Conservation (phyloP, 495 filamentous ascomycete species). For the Trichoderma gamsii region DNA sequence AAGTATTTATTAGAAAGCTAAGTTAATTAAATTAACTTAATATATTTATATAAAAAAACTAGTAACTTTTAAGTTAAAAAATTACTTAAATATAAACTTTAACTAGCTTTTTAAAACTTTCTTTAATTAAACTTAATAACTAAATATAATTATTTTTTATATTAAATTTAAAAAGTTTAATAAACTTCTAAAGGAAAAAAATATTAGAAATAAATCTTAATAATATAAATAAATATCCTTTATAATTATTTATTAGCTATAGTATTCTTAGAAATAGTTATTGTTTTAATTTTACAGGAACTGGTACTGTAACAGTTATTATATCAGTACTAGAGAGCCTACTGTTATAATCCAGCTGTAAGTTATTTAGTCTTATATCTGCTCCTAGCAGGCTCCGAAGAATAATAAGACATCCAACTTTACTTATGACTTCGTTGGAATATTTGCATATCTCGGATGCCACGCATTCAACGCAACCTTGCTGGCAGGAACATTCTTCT, state of each 20-base stretch:
- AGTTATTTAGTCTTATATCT: constrained; percentile 66
- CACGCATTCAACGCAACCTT: constrained; percentile 84
- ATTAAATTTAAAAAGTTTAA: too few relatives aligned
- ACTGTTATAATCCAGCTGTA: constrained; percentile 77
- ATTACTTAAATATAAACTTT: too few relatives aligned
- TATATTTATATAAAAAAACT: too few relatives aligned
- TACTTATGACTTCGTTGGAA: constrained; percentile 87
- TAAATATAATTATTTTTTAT: too few relatives aligned
- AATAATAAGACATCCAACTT: constrained; percentile 77
- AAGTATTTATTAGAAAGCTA: too few relatives aligned
- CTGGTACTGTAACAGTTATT: constrained; percentile 63
- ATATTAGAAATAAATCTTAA: too few relatives aligned
- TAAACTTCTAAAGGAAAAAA: too few relatives aligned
- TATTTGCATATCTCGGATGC: constrained; percentile 81
- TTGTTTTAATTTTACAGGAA: constrained; percentile 29
- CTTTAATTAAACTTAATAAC: too few relatives aligned
- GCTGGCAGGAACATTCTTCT: constrained; percentile 58
- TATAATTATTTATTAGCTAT: neutral
- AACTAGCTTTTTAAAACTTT: too few relatives aligned
- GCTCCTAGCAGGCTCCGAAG: constrained; percentile 65
- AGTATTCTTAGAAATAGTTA: neutral
- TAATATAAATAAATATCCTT: neutral
- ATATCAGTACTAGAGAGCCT: constrained; percentile 72
- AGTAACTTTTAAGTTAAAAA: too few relatives aligned
- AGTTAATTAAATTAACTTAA: too few relatives aligned